Evolutionary conservation across 228 moss, liverwort and hornwort genomes (phyloP).

Genomic region (Sphagnum fallax): DNA sequence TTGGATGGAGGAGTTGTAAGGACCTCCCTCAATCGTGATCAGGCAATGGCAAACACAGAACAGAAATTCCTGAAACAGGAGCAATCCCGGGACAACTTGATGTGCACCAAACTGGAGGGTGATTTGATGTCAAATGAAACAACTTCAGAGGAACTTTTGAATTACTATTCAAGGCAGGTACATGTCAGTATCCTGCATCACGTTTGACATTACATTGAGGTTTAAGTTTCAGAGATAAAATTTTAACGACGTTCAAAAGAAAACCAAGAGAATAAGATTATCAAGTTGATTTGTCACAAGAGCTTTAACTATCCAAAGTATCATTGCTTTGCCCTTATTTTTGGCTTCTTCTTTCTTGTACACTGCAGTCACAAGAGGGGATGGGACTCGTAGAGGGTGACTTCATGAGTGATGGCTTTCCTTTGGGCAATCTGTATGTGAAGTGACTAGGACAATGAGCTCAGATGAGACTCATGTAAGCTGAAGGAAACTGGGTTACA

Average conservation of each 20-base stretch:
- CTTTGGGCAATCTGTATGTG: conserved; percentile 4
- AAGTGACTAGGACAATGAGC: not conserved
- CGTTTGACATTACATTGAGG: not conserved
- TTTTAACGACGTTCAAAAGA: not conserved
- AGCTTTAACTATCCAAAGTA: not conserved
- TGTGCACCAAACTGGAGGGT: conserved; percentile 8
- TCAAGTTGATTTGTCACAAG: not conserved
- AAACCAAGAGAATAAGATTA: not conserved
- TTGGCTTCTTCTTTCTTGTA: not conserved
- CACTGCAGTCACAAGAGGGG: conserved; percentile 5
- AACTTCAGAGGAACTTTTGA: conserved; percentile 4
- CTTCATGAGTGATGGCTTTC: not conserved
- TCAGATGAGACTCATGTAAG: not conserved
- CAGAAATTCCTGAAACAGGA: conserved; percentile 6
- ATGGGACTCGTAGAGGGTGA: conserved; percentile 1
- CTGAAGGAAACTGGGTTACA: not conserved
- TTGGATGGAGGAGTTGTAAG: conserved; percentile 53
- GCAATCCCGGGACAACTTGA: conserved; percentile 1
- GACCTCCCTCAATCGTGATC: conserved; percentile 16
- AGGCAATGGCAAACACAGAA: not conserved
- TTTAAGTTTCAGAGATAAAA: not conserved
- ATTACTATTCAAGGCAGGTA: conserved; percentile 7
- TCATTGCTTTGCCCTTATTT: not conserved
- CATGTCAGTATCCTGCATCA: not conserved
- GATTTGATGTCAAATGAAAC: conserved; percentile 2